Evolutionary conservation across 768 basidiomycete genomes (phyloP), one percentile per base, ranked within the genome.

Genomic region (Udeniomyces megalosporus): DNA sequence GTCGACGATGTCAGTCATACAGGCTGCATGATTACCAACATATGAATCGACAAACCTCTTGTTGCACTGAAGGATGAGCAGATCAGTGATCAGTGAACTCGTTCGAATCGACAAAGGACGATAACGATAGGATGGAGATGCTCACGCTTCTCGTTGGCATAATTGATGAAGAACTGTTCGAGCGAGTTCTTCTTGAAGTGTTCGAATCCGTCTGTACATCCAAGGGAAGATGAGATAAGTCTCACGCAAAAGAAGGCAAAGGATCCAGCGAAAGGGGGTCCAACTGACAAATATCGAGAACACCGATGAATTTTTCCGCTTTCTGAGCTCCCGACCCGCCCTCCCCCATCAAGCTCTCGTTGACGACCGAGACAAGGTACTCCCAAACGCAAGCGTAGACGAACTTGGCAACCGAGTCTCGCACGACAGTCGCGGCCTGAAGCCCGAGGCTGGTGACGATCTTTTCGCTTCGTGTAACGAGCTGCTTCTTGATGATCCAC

Each of bases 91-190:
- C 7, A 32, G 22, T n/a, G n/a, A n/a, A n/a, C n/a, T n/a, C n/a
- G n/a, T n/a, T n/a, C n/a, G n/a, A n/a, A n/a, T n/a, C n/a, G 24
- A 53, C 8, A 32, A 53, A 32, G 52, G 32, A 11, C 32, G 32
- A 32, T 4, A 14, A 26, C 20, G 32, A 53, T 12, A 6, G 29
- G 4, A 44, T 5, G 32, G 15, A 31, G 17, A 20, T 24, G 48
- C 61, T 54, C 38, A 49, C 58, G 57, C 52, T 62, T 74, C 65
- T 75, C 95, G 70, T 99, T 99, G 26, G 95, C 95, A 72, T 97
- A 99, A 72, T 99, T 99, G 77, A 99, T 99, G 74, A 92, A 96
- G 76, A 99, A 99, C 76, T 99, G 95, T 75, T 99, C 77, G 59
- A 77, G 76, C 26, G 74, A 75, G 71, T 77, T 77, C 73, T 70